A percentile compares a stretch with the other conserved stretches of the same genome.
Conservation (phyloP, 2,329 filamentous ascomycete species). For the Colletotrichum orbiculare region DNA sequence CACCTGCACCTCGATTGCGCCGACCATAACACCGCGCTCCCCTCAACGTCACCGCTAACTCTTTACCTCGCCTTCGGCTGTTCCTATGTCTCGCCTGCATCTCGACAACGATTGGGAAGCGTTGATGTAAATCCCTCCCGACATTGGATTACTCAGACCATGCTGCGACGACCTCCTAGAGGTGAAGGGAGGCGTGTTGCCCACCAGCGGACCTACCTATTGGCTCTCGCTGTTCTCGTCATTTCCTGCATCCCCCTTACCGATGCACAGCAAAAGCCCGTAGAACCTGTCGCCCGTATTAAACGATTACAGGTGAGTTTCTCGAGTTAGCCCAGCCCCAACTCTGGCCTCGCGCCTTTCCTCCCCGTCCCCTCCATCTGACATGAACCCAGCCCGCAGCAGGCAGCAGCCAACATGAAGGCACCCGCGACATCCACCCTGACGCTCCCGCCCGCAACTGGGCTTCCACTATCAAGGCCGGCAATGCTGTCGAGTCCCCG, state of each 20-base stretch:
- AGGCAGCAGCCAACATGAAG: conserved; percentile 23
- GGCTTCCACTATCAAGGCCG: conserved; percentile 46
- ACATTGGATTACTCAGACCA: conserved; percentile 44
- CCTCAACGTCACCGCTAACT: neutral
- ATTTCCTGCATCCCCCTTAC: conserved; percentile 66
- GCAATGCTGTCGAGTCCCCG: conserved; percentile 38
- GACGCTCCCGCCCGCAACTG: conserved; percentile 44
- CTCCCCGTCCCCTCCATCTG: neutral
- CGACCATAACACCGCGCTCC: neutral
- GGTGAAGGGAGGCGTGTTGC: conserved; percentile 64
- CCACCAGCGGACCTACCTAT: conserved; percentile 58
- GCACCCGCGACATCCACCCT: conserved; percentile 31
- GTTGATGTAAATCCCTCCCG: conserved; percentile 36
- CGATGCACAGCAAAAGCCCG: conserved; percentile 74
- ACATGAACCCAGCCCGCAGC: conserved; percentile 25
- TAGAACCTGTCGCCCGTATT: conserved; percentile 40
- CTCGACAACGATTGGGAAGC: conserved; percentile 25
- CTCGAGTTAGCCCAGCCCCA: neutral
- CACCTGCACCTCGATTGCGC: too few species aligned
- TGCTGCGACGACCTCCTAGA: conserved; percentile 71
- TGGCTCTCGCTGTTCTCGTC: conserved; percentile 69
- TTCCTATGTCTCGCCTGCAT: conserved; percentile 37
- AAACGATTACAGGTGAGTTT: conserved; percentile 14
- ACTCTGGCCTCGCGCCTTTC: neutral
- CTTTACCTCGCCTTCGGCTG: conserved; percentile 7